Evolutionary conservation across 148 eudicot genomes (phyloP), one percentile per base, ranked within the genome.

Genomic region (Limonium bicolor): DNA sequence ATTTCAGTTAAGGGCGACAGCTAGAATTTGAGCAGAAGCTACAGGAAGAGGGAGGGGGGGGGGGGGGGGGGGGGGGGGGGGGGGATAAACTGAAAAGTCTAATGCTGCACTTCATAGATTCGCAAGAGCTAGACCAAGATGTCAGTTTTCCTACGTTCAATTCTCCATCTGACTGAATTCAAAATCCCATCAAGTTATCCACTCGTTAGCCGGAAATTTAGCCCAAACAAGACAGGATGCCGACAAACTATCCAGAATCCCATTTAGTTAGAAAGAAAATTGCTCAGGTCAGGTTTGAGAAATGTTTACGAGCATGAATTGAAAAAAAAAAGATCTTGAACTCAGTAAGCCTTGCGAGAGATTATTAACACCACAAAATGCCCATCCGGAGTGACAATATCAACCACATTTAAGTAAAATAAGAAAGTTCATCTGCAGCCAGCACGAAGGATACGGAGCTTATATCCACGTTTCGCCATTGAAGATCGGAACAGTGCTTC

Each of bases 381-480:
- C 20, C 9, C 10, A 39, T 11, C 23, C 27, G 23, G 23, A 20
- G 15, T 26, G 24, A 8, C 24, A 6, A 19, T 15, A 20, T 6
- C 19, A 39, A 2, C 23, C 17, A 14, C 7, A 43, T 8, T 23
- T 33, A 30, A 25, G 16, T 12, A 30, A 14, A 36, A 35, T 0
- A 62, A 7, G 24, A 27, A 21, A 48, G 23, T 6, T 21, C 5
- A 22, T 14, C 13, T 5, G 18, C 2, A 12, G 15, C 2, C n/a
- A 7, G 8, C 33, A 5, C 7, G 51, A 69, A 78, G 92, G 94
- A 88, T 88, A 88, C 96, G 96, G 72, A 88, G 70, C 62, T 88
- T 88, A 50, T 88, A 88, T 26, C 83, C 82, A 36, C 86, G 83
- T 48, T 72, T 83, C 53, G 83, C 86, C 86, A 88, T 88, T 61